Percentiles rank a stretch among this genome's conserved stretches.
These are phyloP conservation scores for Priceomyces castillae DNA, from an alignment of 805 yeast species.

Conservation along the genomic window DNA sequence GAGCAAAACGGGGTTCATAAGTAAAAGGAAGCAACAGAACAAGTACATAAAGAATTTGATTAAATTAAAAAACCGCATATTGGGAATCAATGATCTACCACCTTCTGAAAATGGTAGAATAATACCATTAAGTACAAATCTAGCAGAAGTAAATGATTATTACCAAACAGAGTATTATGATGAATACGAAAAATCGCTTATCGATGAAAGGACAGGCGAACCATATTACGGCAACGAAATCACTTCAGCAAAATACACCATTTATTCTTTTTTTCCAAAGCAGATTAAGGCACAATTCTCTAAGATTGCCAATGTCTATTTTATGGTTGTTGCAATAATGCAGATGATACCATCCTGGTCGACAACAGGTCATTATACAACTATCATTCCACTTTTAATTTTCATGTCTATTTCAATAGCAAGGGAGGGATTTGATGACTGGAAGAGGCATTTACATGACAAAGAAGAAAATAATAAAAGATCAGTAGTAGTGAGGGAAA, in stretches of 20 bases:
- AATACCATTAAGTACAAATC: conserved; percentile 61
- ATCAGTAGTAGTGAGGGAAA: conserved; percentile 31
- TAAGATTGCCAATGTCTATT: conserved; percentile 87
- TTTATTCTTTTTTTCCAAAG: conserved; percentile 80
- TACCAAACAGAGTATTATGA: conserved; percentile 30
- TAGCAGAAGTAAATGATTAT: conserved; percentile 28
- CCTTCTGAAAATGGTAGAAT: conserved; percentile 68
- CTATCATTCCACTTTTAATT: conserved; percentile 82
- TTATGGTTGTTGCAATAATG: conserved; percentile 82
- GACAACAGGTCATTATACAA: conserved; percentile 92
- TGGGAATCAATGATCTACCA: conserved; percentile 47
- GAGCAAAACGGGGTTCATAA: conserved; percentile 16
- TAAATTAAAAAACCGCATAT: conserved; percentile 31
- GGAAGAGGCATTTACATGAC: conserved; percentile 81
- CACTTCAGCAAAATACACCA: conserved; percentile 83
- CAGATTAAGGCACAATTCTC: conserved; percentile 90
- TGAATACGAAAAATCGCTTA: conserved; percentile 26
- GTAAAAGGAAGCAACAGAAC: conserved; percentile 14
- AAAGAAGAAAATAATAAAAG: conserved; percentile 68
- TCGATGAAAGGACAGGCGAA: conserved; percentile 67
- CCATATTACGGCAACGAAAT: conserved; percentile 68
- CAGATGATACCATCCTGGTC: conserved; percentile 98
- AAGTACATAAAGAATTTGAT: conserved; percentile 13
- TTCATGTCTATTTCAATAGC: conserved; percentile 87
- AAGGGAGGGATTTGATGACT: conserved; percentile 93